Conservation (phyloP, 1,139 yeast species). For the Arxiozyma bovina region DNA sequence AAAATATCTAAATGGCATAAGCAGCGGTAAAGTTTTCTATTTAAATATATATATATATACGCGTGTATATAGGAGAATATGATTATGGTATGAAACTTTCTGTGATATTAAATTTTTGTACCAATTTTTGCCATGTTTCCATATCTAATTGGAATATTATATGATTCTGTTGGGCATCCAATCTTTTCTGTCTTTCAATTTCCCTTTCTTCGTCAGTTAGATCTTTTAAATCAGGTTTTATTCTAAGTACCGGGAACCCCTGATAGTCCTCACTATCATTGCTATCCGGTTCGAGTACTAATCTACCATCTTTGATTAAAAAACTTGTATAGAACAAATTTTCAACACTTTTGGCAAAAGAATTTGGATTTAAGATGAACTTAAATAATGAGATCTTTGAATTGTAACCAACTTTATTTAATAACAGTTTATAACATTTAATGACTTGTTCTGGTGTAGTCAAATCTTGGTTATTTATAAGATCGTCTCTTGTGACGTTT, state of each 20-base stretch:
- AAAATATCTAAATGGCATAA: constrained; percentile 44
- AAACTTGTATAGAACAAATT: constrained; percentile 78
- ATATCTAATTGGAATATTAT: constrained; percentile 65
- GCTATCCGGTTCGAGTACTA: constrained; percentile 44
- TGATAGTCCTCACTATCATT: constrained; percentile 7
- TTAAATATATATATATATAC: constrained; percentile 6
- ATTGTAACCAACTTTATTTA: constrained; percentile 27
- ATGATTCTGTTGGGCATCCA: constrained; percentile 39
- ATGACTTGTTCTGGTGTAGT: constrained; percentile 57
- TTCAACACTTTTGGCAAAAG: constrained; percentile 74
- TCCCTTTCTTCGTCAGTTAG: constrained; percentile 13
- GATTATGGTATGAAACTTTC: constrained; percentile 44
- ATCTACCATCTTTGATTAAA: constrained; percentile 61
- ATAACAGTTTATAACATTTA: constrained; percentile 37
- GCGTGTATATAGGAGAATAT: not conserved
- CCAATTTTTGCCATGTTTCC: constrained; percentile 51
- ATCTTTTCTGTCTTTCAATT: constrained; percentile 27
- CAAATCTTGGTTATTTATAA: constrained; percentile 39
- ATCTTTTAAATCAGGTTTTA: constrained; percentile 4
- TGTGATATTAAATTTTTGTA: constrained; percentile 43
- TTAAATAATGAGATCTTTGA: constrained; percentile 49
- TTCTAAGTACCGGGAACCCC: constrained; percentile 40
- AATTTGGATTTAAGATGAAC: constrained; percentile 63
- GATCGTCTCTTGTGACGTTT: constrained; percentile 43
- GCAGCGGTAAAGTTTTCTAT: not conserved